Percentiles rank a stretch among this genome's conserved stretches.
Conservation (phyloP, 306 rosid species). For the Sechiopsis laciniata region DNA sequence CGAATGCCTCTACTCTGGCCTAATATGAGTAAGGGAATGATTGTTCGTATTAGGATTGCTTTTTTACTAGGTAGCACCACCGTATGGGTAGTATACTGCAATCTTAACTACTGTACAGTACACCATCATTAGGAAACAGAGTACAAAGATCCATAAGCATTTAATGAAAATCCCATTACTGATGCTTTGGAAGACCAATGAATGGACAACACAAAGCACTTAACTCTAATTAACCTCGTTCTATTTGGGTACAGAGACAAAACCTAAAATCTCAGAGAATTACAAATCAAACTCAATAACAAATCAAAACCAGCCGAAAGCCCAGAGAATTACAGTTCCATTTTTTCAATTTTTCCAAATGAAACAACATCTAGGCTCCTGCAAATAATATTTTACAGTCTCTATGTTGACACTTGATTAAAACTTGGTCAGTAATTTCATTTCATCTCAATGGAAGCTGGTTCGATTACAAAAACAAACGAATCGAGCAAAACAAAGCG, state of each 20-base stretch:
- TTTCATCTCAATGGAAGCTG: background rate
- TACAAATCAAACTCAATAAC: no score
- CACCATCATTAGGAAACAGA: background rate
- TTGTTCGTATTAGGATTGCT: no score
- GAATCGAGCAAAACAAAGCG: background rate
- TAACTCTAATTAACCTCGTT: background rate
- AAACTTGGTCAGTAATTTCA: background rate
- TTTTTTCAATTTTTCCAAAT: no score
- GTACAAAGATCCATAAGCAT: background rate
- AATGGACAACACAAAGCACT: background rate
- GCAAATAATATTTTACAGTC: no score
- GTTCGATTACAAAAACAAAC: background rate
- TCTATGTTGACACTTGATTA: background rate
- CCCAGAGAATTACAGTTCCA: no score
- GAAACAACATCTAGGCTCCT: no score
- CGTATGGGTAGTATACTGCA: background rate
- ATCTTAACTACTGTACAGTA: background rate
- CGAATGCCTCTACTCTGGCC: no score
- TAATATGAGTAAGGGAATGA: no score
- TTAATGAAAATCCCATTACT: background rate
- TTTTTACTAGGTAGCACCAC: no score
- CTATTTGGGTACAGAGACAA: background rate
- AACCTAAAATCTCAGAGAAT: no score
- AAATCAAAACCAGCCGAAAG: no score
- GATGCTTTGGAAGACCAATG: background rate